Conservation (phyloP, 2,329 filamentous ascomycete species). For the Ophiostoma pallidulum region DNA sequence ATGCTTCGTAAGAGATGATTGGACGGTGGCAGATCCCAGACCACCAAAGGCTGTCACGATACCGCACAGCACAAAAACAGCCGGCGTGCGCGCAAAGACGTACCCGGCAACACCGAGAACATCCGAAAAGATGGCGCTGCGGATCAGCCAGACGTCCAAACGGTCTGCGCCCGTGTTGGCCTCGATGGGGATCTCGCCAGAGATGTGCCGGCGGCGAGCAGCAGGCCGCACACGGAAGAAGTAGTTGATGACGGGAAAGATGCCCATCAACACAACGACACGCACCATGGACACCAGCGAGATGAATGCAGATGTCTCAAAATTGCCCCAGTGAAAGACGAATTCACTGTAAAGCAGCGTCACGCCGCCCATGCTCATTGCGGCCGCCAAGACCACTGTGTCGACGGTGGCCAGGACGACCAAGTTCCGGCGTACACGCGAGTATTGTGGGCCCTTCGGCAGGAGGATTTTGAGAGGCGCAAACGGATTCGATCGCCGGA, state of each 20-base stretch:
- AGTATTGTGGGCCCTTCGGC: constrained; percentile 57
- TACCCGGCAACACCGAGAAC: constrained; percentile 69
- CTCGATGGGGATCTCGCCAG: constrained; percentile 31
- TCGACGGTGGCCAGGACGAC: constrained; percentile 71
- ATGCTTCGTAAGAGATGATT: constrained; percentile 82
- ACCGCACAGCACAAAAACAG: constrained; percentile 62
- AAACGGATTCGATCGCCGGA: constrained; percentile 55
- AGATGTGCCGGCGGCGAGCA: constrained; percentile 31
- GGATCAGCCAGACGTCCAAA: constrained; percentile 70
- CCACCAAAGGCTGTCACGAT: constrained; percentile 69
- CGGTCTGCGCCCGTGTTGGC: constrained; percentile 61
- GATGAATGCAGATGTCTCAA: constrained; percentile 72
- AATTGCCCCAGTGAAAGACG: constrained; percentile 72
- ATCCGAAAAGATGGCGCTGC: constrained; percentile 66
- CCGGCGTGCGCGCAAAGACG: constrained; percentile 50
- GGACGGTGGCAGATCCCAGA: constrained; percentile 74
- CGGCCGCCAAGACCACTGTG: constrained; percentile 69
- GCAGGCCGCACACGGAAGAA: constrained; percentile 53
- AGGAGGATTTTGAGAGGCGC: constrained; percentile 69
- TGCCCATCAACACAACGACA: constrained; percentile 61
- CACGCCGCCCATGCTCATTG: constrained; percentile 73
- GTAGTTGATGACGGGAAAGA: constrained; percentile 71
- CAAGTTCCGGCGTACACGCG: constrained; percentile 66
- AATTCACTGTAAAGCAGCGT: constrained; percentile 75
- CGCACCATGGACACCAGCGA: constrained; percentile 69